Evolutionary conservation across 805 yeast species (phyloP), one percentile per base, ranked within the genome.

Genomic region (Grigorovia transvaalensis): DNA sequence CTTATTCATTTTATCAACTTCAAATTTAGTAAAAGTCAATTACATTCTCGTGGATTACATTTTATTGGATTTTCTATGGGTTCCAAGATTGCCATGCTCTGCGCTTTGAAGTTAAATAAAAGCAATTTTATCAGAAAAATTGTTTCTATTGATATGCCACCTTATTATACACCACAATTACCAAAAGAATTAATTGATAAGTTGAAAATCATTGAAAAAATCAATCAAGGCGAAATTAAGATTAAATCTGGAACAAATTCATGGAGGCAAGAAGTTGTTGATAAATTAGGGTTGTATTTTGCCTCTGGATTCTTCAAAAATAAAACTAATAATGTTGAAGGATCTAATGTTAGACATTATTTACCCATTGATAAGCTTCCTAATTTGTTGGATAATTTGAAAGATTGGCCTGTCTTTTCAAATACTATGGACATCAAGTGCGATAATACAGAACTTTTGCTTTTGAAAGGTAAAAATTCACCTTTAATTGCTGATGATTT

Each of bases 61-160:
- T 49, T 75, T 3, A 52, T 74, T 12, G 85, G 85, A 0, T 82
- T 77, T 59, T 79, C 82, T 18, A 74, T 81, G 78, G 86, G 86
- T 1, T 84, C 82, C 4, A 80, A 79, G 58, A 73, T 76, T 1
- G 78, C 78, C 0, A 73, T 81, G 75, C 51, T 73, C 47, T 70
- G 72, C 1, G 65, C 77, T 0, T 59, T 81, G 38, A 29, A 46
- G 17, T 27, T 30, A 6, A 9, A 47, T 11, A 17, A n/a, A 15
- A 9, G 4, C 15, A 13, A 23, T 23, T 30, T 9, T 12, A 29
- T 51, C 56, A 19, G 50, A 55, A 72, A 69, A 51, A 57, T 79
- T 35, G 67, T 79, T 0, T 74, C 79, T 4, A 69, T 80, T 2
- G 71, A 66, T 52, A 54, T 60, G 46, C 69, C 70, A 15, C 69